These are phyloP conservation scores for Arxiozyma heterogenica DNA, from an alignment of 1,139 yeast genomes.

Conservation along the genomic window DNA sequence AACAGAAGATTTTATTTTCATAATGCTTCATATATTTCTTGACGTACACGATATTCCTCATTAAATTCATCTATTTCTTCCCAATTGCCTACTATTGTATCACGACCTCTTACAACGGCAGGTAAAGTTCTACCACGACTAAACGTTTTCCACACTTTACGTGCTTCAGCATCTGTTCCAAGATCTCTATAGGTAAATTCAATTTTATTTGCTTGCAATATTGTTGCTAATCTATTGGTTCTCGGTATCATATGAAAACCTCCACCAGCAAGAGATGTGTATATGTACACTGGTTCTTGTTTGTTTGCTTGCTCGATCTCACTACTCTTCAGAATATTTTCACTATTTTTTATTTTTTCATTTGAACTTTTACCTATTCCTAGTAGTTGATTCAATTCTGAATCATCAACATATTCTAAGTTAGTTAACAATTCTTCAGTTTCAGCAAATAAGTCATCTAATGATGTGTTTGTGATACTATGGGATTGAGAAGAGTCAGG, in stretches of 20 bases:
- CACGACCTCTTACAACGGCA: slow-evolving; percentile 83
- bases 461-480: slow-evolving; percentile 2
- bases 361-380: neutral
- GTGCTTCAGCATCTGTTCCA: slow-evolving; percentile 83
- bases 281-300: slow-evolving; percentile 58
- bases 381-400: slow-evolving; percentile 23
- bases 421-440: slow-evolving; percentile 23
- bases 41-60: slow-evolving; percentile 66
- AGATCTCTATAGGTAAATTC: slow-evolving; percentile 59
- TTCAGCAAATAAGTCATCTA: slow-evolving; percentile 18
- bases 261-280: slow-evolving; percentile 80
- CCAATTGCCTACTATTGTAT: slow-evolving; percentile 78
- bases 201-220: slow-evolving; percentile 66
- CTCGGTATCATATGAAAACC: slow-evolving; percentile 78
- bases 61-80: slow-evolving; percentile 74
- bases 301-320: slow-evolving; percentile 23
- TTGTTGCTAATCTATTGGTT: slow-evolving; percentile 68
- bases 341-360: neutral
- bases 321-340: slow-evolving; percentile 8
- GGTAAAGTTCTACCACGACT: slow-evolving; percentile 72
- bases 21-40: slow-evolving; percentile 42
- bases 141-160: slow-evolving; percentile 75
- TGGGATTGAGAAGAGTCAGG: neutral
- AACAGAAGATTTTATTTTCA: slow-evolving; percentile 23
- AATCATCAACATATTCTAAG: slow-evolving; percentile 17